phyloP scores from a whole-genome alignment of 139 green algal species.

The Chlamydomonas sp. region DNA sequence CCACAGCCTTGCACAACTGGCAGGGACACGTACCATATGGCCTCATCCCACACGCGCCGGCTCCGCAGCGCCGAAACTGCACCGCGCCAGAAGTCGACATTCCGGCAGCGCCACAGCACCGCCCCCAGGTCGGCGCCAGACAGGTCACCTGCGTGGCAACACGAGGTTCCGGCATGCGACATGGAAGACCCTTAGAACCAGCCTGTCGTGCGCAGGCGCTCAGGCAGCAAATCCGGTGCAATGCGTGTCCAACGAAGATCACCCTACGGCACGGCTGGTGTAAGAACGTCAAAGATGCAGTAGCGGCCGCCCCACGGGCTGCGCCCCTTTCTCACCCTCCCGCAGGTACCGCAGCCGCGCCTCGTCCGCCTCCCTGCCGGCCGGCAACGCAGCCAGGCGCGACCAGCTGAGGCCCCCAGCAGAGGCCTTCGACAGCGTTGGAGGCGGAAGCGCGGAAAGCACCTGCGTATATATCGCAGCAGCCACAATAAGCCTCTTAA shows the following conservation, averaged over 20 bases:
- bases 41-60: not conserved
- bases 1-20: not conserved
- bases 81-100: not conserved
- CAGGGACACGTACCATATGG: not conserved
- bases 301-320: not conserved
- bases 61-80: not conserved
- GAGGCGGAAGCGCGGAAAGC: not conserved
- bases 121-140: not conserved
- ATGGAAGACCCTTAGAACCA: not conserved
- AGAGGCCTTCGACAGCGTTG: not conserved
- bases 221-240: not conserved
- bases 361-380: not conserved
- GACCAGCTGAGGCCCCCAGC: not conserved
- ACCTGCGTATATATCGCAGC: not conserved
- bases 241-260: not conserved
- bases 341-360: not conserved
- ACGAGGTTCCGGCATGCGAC: not conserved
- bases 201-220: too few species aligned
- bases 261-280: not conserved
- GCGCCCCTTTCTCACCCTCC: not conserved
- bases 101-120: slow-evolving; percentile 1
- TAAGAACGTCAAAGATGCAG: not conserved
- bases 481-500: too few species aligned
- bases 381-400: not conserved
- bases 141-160: not conserved